Percentiles rank a stretch among this genome's conserved stretches.
Conservation (phyloP, 371 early-diverging fungal species). For the Syncephalastrum racemosum region DNA sequence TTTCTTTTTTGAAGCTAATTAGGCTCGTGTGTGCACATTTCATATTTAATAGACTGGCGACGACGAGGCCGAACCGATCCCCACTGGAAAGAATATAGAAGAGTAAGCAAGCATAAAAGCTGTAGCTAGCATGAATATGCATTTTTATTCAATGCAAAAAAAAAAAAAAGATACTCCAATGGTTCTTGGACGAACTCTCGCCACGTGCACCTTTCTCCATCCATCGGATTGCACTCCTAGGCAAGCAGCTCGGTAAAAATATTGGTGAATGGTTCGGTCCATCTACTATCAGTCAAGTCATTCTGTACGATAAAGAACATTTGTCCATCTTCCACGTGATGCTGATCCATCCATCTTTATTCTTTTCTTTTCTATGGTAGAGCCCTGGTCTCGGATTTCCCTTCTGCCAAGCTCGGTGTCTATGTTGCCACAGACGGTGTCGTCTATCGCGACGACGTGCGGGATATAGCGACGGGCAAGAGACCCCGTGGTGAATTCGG, state of each 20-base stretch:
- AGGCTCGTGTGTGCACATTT: too few relatives aligned
- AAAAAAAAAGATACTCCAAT: constrained; percentile 63
- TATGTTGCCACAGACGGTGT: constrained; percentile 77
- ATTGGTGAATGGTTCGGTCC: constrained; percentile 98
- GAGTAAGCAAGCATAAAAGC: constrained; percentile 25
- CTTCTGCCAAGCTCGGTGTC: constrained; percentile 60
- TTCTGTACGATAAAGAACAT: constrained; percentile 56
- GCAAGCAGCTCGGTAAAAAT: constrained; percentile 81
- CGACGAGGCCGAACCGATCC: constrained; percentile 34
- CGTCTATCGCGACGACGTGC: constrained; percentile 65
- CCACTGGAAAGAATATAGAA: constrained; percentile 42
- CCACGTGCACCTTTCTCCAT: constrained; percentile 83
- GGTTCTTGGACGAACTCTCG: constrained; percentile 83
- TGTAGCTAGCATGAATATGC: constrained; percentile 4
- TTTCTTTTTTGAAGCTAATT: background rate
- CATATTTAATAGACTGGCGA: constrained; percentile 62
- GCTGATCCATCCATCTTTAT: background rate
- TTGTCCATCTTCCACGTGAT: background rate
- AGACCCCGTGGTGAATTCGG: constrained; percentile 40
- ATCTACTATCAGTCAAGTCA: constrained; percentile 86
- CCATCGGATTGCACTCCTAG: constrained; percentile 88
- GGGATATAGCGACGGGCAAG: constrained; percentile 38
- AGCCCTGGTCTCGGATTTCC: constrained; percentile 66
- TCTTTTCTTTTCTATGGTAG: constrained; percentile 29
- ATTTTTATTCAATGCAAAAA: constrained; percentile 4